Conservation (phyloP, 352 stramenopile species). For the Phytophthora podocarpi region DNA sequence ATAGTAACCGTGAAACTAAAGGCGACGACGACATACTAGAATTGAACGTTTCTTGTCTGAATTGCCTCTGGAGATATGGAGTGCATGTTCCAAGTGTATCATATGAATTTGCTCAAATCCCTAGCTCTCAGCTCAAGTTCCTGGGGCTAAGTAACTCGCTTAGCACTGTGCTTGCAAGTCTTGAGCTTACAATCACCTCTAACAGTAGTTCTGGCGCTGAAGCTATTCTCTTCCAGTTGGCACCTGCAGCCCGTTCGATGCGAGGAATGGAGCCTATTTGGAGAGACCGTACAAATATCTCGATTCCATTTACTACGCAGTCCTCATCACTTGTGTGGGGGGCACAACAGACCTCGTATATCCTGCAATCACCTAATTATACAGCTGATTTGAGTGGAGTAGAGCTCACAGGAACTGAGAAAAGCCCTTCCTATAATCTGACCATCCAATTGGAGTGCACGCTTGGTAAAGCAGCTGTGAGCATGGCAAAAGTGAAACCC, state of each 20-base stretch:
- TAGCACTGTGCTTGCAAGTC: slow-evolving; percentile 24
- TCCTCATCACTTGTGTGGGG: neutral
- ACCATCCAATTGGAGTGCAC: slow-evolving; percentile 1
- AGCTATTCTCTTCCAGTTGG: slow-evolving; percentile 17
- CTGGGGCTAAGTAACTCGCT: slow-evolving; percentile 17
- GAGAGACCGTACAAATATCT: slow-evolving; percentile 12
- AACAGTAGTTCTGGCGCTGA: neutral
- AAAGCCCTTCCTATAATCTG: neutral
- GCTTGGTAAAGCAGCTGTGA: slow-evolving; percentile 1
- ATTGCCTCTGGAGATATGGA: slow-evolving; percentile 36
- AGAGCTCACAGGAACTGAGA: neutral
- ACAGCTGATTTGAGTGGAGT: neutral
- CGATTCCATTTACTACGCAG: slow-evolving; percentile 9
- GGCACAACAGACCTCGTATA: neutral
- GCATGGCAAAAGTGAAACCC: neutral
- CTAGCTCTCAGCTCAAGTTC: slow-evolving; percentile 30
- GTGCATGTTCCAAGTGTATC: slow-evolving; percentile 44
- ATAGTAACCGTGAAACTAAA: neutral
- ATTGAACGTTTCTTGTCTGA: slow-evolving; percentile 29
- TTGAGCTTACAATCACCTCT: slow-evolving; percentile 13
- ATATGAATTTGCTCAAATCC: slow-evolving; percentile 41
- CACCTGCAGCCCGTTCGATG: neutral
- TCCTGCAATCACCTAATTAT: slow-evolving; percentile 3
- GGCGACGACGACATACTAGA: slow-evolving; percentile 19
- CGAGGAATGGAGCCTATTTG: neutral